Base-by-base conservation (phyloP, 257 asterid genomes). In the Ligustrum vulgare region DNA sequence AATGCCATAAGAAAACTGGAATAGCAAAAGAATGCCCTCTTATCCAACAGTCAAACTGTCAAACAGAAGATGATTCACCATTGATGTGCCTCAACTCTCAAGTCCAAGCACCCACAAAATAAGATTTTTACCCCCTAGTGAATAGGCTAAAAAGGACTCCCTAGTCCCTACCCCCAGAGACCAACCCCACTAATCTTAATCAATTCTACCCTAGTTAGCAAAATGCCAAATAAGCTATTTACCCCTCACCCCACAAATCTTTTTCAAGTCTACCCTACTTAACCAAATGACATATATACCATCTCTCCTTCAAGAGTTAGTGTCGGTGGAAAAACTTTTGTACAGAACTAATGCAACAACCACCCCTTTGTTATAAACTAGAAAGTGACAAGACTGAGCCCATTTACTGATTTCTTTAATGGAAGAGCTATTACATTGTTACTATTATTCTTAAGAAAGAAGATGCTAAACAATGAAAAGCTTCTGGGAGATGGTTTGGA, bases 251-350 rank as follows among this genome's bases (percentile, higher is more conserved):
- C 39, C 41, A 28, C 35, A 35, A 54, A 54, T 32, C 70, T 25
- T 56, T 60, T 70, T 74, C 72, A 65, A 74, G 78, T 66, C 69
- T 33, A 81, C 69, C 66, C 73, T 37, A 60, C 41, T 6, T 4
- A 18, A 13, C 49, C 49, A 82, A 82, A 82, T 84, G 81, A 80
- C 88, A 68, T 43, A 71, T 10, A 45, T 45, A 65, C 78, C 86
- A 80, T 76, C 51, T 22, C 43, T 72, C 80, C 82, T 69, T 73
- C 70, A 74, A 84, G 78, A 72, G 34, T 72, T 22, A 71, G 87
- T 89, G 97, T 89, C 93, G 95, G 95, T 84, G 65, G 79, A 74
- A 84, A 80, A 77, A 82, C 79, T 64, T 64, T 41, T 56, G 35
- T 47, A 69, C 75, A 69, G 66, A 69, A 73, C 77, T 67, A 81